These are phyloP conservation scores for Zymoseptoria pseudotritici DNA, from an alignment of 2,329 filamentous ascomycete species.

Conservation along the genomic window DNA sequence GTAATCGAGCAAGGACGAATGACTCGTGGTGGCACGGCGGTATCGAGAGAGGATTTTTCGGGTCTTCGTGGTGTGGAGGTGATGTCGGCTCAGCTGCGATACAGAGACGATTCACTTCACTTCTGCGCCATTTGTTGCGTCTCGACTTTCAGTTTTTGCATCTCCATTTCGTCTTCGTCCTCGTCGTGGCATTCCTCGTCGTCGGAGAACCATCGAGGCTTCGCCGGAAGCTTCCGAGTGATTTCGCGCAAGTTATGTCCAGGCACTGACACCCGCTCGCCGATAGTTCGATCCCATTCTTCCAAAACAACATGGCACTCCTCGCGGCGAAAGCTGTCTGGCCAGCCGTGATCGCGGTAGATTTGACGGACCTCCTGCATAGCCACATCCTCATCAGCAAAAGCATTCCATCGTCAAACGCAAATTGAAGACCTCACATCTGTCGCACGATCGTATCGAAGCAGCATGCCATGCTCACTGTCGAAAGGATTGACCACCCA, in stretches of 20 bases:
- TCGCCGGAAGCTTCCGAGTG: not conserved
- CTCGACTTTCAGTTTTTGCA: not conserved
- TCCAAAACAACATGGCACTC: conserved; percentile 1
- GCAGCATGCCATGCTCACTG: not conserved
- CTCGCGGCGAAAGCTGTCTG: conserved; percentile 2
- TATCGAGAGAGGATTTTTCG: too few relatives aligned
- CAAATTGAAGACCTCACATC: not conserved
- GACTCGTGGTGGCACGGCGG: too few relatives aligned
- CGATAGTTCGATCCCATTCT: conserved; percentile 2
- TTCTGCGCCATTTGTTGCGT: too few relatives aligned
- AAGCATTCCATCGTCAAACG: not conserved
- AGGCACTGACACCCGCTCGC: not conserved
- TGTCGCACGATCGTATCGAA: not conserved
- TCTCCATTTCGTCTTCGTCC: not conserved
- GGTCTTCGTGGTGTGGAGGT: too few relatives aligned
- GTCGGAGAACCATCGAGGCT: not conserved
- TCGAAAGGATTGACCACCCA: not conserved
- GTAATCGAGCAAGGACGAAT: too few relatives aligned
- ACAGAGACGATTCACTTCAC: too few relatives aligned
- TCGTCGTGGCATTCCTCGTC: not conserved
- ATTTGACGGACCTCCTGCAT: not conserved
- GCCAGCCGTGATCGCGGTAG: conserved; percentile 9
- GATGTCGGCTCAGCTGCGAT: too few relatives aligned
- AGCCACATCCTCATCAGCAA: not conserved
- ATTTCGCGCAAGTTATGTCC: not conserved